Evolutionary conservation across 2,329 filamentous ascomycete genomes (phyloP), one percentile per base, ranked within the genome.

Genomic region (Penicillium expansum): DNA sequence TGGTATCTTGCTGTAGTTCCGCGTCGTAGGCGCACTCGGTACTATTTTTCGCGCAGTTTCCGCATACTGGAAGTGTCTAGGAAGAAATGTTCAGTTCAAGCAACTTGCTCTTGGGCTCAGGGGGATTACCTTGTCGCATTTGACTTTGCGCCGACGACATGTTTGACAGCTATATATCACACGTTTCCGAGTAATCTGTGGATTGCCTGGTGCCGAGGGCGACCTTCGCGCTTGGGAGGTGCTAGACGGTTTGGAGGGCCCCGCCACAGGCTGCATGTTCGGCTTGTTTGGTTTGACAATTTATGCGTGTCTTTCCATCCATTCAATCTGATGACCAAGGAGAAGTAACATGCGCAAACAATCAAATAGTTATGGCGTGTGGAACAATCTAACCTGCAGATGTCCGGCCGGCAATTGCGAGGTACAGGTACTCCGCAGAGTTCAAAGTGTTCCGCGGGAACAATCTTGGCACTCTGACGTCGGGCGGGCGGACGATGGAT

Each of bases 91-190:
- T 11, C 5, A 35, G 27, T 20, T n/a, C 29, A 45, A 8, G n/a
- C 18, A 45, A 9, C 18, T 32, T 32, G 18, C 7, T 47, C 18
- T 13, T 10, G 0, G 29, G 13, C 5, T 16, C 6, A 22, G 14
- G 8, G 20, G 20, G 6, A 29, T 24, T 13, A 32, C 69, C 67
- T 78, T 78, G 64, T 77, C 73, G 62, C 77, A 80, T 71, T 79
- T 79, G 47, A 80, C 76, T 61, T 80, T 80, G 29, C 77, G 71
- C 54, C 74, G 67, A 47, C 77, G 74, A 65, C 77, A 80, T 0
- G 71, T 76, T 61, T 78, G 73, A 56, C 78, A 80, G 61, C 75
- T 78, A 60, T 79, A 79, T 60, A 76, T 79, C 44, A 75, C 71
- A 52, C 78, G 74, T 48, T 76, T 79, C 16, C 78, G 74, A 33